Evolutionary conservation across 192 early-diverging fungal species (phyloP), one percentile per base, ranked within the genome.

Genomic region (Coemansia sp.): DNA sequence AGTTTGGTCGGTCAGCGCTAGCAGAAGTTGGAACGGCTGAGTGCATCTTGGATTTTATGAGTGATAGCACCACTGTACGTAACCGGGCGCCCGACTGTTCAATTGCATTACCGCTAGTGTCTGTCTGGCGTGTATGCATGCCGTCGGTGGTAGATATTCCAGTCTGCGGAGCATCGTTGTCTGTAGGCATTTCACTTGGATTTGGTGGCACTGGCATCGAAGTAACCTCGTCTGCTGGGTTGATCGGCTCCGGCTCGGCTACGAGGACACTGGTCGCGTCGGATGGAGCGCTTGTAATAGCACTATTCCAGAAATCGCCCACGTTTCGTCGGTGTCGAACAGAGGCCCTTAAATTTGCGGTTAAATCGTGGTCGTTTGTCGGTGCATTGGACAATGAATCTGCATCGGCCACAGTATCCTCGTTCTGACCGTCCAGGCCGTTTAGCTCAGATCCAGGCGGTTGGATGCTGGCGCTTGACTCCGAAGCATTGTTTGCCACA

Each of bases 241-340:
- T 17, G 35, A 21, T 10, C 10, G 49, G 31, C 10, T 12, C 15
- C 14, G 35, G 35, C 12, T 15, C 15, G 10, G 35, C 6, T 38
- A n/a, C 35, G 3, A 15, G 14, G 10, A n/a, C 35, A 15, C n/a
- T 38, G 1, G 35, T 11, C 15, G 6, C 35, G 17, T 38, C 35
- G 17, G 35, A 11, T n/a, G 25, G 35, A 19, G 7, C 20, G 27
- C 12, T n/a, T 8, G 28, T 6, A 8, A 41, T 22, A 5, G 49
- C 40, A 25, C 42, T 35, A 25, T 50, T 32, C 63, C 63, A 66
- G 25, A 66, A 54, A n/a, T 38, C 38, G 11, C 31, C 46, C 5
- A 58, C 17, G 5, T 32, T 43, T 9, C 35, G 39, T 45, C 46
- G 48, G 14, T 38, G 55, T 12, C 55, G 55, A 8, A 50, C 10